A percentile compares a stretch with the other conserved stretches of the same genome.
These are phyloP conservation scores for Melaleuca alternifolia DNA, from an alignment of 345 rosid genomes.

Conservation along the genomic window DNA sequence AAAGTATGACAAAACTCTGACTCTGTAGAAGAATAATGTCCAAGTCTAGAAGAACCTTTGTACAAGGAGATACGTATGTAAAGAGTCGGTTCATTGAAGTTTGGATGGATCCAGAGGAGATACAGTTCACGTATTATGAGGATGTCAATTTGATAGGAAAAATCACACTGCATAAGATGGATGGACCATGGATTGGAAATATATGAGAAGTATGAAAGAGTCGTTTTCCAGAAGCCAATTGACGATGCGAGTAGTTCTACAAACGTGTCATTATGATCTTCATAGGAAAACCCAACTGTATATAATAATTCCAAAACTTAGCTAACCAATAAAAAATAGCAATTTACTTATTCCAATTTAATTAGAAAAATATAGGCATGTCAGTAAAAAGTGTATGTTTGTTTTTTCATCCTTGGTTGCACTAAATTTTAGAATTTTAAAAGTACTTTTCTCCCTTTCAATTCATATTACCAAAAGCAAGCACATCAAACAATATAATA, in stretches of 20 bases:
- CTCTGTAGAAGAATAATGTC: background rate
- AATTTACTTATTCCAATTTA: background rate
- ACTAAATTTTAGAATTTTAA: background rate
- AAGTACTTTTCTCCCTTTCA: background rate
- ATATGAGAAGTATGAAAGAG: no score
- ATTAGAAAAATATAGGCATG: background rate
- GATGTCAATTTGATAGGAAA: background rate
- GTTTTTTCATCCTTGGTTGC: background rate
- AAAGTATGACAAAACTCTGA: background rate
- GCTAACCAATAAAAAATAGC: background rate
- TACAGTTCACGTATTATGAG: background rate
- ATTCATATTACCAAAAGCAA: background rate
- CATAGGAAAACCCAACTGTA: no score
- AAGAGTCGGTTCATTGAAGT: background rate
- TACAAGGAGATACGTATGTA: background rate
- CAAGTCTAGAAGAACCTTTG: background rate
- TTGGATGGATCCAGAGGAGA: background rate
- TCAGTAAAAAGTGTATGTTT: no score
- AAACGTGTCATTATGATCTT: background rate
- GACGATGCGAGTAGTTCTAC: no score
- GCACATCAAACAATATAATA: background rate
- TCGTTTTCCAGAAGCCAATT: background rate
- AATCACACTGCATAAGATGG: background rate
- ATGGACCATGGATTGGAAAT: no score
- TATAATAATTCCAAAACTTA: background rate